Evolutionary conservation across 768 basidiomycete genomes (phyloP), one percentile per base, ranked within the genome.

Genomic region (Crepidotus variabilis): DNA sequence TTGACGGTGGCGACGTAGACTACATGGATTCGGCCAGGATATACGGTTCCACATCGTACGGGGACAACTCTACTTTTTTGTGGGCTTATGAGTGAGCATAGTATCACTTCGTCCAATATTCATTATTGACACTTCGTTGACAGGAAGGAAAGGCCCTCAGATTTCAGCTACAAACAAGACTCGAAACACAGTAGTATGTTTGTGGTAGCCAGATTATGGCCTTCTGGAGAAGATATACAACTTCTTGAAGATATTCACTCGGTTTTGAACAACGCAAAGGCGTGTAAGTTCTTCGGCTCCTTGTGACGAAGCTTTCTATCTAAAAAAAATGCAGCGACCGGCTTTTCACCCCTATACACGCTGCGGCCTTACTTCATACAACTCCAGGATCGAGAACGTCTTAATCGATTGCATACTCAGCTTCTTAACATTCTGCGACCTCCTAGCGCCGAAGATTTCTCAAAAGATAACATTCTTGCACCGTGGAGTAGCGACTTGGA

Each of bases 1-100:
- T 74, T 21, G 82, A 85, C 67, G 69, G 75, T 45, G 71, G 71
- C 9, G 61, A 65, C 14, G 68, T 77, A 34, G 72, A 73, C 32
- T 67, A 66, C 34, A 66, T 69, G 36, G 84, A 87, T 62, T 81
- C 86, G 69, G 83, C 84, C 64, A 73, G 80, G 46, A 82, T 84
- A 46, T 80, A 78, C 51, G 87, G 87, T 2, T 71, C 84, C 65
- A 69, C 75, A n/a, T 74, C 77, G 16, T 89, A 85, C 62, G 88
- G 88, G 64, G 75, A 65, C 5, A 68, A 69, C 49, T 77, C 78
- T 9, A 79, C 78, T 14, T 72, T 87, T 55, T 67, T 80, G 23
- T 92, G 90, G 90, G 74, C 84, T 22, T 86, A 91, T 63, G 90
- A 92, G 90, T 90, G 60, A 53, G 84, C 75, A n/a, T 6, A 51